A percentile compares a stretch with the other conserved stretches of the same genome.
phyloP scores from a whole-genome alignment of 2,329 filamentous ascomycete genomes.

The Fusarium burgessii region DNA sequence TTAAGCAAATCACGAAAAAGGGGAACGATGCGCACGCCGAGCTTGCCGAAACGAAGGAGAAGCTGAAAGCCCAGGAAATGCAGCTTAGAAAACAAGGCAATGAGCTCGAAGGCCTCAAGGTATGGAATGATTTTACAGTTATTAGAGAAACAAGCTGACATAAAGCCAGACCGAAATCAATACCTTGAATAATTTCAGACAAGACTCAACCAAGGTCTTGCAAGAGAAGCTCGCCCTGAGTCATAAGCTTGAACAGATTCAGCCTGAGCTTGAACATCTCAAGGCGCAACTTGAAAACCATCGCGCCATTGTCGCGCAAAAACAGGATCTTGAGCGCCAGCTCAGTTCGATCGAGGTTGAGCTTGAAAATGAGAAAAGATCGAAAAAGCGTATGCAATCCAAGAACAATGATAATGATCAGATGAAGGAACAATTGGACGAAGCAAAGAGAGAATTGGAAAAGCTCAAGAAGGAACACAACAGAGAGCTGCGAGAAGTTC shows the following conservation, averaged over 20 bases:
- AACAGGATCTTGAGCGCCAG: slow-evolving; percentile 82
- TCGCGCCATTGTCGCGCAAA: slow-evolving; percentile 79
- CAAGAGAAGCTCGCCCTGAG: slow-evolving; percentile 67
- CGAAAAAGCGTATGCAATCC: slow-evolving; percentile 49
- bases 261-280: slow-evolving; percentile 68
- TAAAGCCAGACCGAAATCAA: slow-evolving; percentile 73
- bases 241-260: slow-evolving; percentile 64
- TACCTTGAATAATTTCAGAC: slow-evolving; percentile 73
- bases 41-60: slow-evolving; percentile 58
- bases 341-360: slow-evolving; percentile 82
- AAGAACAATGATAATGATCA: slow-evolving; percentile 57
- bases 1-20: slow-evolving; percentile 60
- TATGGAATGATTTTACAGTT: slow-evolving; percentile 43
- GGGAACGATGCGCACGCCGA: slow-evolving; percentile 56
- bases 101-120: slow-evolving; percentile 62
- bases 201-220: slow-evolving; percentile 77
- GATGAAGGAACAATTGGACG: slow-evolving; percentile 52
- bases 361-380: slow-evolving; percentile 78
- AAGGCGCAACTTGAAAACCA: slow-evolving; percentile 68
- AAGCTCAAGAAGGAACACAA: slow-evolving; percentile 61
- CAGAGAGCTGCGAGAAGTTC: slow-evolving; percentile 69
- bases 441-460: slow-evolving; percentile 59
- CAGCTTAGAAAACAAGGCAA: slow-evolving; percentile 62
- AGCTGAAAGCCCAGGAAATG: slow-evolving; percentile 59
- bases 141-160: slow-evolving; percentile 6